phyloP scores from a whole-genome alignment of 805 yeast genomes.

The Spathaspora sp. region DNA sequence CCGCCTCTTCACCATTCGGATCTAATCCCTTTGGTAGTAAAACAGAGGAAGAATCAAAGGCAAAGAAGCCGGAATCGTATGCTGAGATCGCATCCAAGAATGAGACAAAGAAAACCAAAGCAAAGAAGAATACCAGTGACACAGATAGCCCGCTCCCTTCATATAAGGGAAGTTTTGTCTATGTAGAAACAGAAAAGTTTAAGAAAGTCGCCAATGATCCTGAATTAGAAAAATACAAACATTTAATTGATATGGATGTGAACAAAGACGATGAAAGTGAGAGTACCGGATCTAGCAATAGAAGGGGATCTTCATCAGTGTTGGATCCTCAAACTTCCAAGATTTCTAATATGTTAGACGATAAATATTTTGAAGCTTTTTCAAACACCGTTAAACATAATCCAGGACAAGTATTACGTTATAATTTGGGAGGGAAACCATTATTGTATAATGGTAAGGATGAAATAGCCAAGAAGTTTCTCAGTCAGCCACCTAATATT shows the following conservation, averaged over 20 bases:
- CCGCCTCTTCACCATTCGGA: slow-evolving; percentile 9
- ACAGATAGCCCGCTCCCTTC: slow-evolving; percentile 32
- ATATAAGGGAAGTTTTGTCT: slow-evolving; percentile 65
- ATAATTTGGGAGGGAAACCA: slow-evolving; percentile 77
- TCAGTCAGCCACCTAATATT: slow-evolving; percentile 22
- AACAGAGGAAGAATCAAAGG: slow-evolving; percentile 6
- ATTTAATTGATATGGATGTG: slow-evolving; percentile 47
- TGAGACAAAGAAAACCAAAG: slow-evolving; percentile 4
- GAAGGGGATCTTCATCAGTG: slow-evolving; percentile 5
- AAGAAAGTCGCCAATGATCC: slow-evolving; percentile 53
- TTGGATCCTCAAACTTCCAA: slow-evolving; percentile 21
- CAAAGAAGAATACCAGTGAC: not conserved
- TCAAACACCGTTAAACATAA: slow-evolving; percentile 73
- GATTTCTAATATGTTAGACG: slow-evolving; percentile 50
- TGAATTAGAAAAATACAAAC: slow-evolving; percentile 41
- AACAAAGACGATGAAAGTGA: slow-evolving; percentile 18
- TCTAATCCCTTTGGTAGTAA: slow-evolving; percentile 31
- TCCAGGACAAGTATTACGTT: slow-evolving; percentile 82
- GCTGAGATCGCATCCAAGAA: slow-evolving; percentile 19
- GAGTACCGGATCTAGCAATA: not conserved
- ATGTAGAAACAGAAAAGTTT: slow-evolving; percentile 68
- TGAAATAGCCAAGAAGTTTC: slow-evolving; percentile 40
- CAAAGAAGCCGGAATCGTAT: slow-evolving; percentile 12
- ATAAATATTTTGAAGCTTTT: slow-evolving; percentile 75
- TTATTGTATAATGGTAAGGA: slow-evolving; percentile 67